Evolutionary conservation across 1,284 basidiomycete species (phyloP), one percentile per base, ranked within the genome.

Genomic region (Testicularia cyperi): DNA sequence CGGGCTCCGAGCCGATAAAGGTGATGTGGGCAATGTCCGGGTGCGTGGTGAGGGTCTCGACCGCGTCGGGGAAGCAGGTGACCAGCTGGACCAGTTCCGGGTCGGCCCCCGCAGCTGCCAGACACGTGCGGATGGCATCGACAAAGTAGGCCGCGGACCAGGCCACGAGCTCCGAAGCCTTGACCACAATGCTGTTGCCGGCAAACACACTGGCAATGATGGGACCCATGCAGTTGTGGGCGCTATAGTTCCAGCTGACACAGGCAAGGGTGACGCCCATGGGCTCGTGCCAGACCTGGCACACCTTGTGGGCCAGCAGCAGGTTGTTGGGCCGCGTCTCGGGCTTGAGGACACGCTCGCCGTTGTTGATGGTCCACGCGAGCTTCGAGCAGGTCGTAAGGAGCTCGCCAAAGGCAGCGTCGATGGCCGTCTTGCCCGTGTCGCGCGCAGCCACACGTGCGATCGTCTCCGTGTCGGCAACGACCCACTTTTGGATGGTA

Each of bases 221-320:
- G 0, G 94, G 94, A 1, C 90, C 92, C 81, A 92, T 87, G 0
- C 88, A 84, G 74, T 97, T 96, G 78, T 96, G 92, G 22, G 90
- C 88, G 5, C 70, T 68, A 28, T 75, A 75, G 40, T 74, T 75
- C 90, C 92, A 96, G 1, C 90, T 94, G 1, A 97, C 92, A 49
- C 92, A 87, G 0, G 87, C 94, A 30, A 87, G 85, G 9, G 95
- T 89, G 0, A 92, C 88, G 22, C 94, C 94, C n/a, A 92, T 82
- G 7, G 94, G 94, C 57, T 92, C 89, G 73, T 90, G 92, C 63
- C 87, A 80, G 6, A 97, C 88, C 75, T 88, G 21, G 43, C 70
- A 72, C 1, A 60, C 83, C 79, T 98, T 98, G 81, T 97, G 92
- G 19, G 82, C 83, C 44, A 95, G 80, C 65, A 96, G 81, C 22